These are phyloP conservation scores for Stagonosporopsis cucurbitacearum DNA, from an alignment of 2,329 filamentous ascomycete species.

Conservation along the genomic window DNA sequence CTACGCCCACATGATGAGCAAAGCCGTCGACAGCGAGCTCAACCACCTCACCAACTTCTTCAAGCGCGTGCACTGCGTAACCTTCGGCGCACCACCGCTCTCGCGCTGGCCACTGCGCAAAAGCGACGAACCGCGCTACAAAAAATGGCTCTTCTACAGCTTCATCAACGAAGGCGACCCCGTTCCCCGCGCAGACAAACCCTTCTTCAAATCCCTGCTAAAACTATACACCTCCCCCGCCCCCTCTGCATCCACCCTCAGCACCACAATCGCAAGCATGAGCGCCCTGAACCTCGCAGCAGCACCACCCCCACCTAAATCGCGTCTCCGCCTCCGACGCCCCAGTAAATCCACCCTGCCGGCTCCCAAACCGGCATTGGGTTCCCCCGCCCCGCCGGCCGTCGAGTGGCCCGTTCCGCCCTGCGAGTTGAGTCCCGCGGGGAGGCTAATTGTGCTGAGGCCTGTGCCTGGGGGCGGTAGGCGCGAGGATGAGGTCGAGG, in stretches of 20 bases:
- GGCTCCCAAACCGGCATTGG: conserved; percentile 29
- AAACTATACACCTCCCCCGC: conserved; percentile 71
- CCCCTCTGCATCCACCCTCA: conserved; percentile 47
- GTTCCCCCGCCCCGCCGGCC: conserved; percentile 34
- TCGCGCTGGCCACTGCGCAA: conserved; percentile 72
- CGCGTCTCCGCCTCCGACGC: conserved; percentile 20
- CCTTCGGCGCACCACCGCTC: conserved; percentile 83
- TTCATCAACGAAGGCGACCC: conserved; percentile 90
- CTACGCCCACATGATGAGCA: conserved; percentile 80
- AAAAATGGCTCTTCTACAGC: conserved; percentile 76
- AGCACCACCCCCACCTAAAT: conserved; percentile 19
- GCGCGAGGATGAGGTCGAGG: conserved; percentile 63
- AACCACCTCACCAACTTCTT: conserved; percentile 72
- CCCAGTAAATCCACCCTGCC: conserved; percentile 35
- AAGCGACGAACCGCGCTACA: conserved; percentile 53
- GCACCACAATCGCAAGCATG: conserved; percentile 28
- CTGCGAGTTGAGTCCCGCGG: conserved; percentile 72
- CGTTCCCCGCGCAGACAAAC: conserved; percentile 76
- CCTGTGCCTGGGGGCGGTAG: conserved; percentile 52
- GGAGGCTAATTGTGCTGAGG: conserved; percentile 69
- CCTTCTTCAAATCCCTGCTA: conserved; percentile 74
- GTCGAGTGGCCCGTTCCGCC: conserved; percentile 71
- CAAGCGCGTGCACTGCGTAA: conserved; percentile 81
- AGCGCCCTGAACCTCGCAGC: conserved; percentile 35
- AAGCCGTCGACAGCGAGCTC: conserved; percentile 69